phyloP scores from a whole-genome alignment of 495 filamentous ascomycete genomes.

The Barbatosphaeria neglecta region DNA sequence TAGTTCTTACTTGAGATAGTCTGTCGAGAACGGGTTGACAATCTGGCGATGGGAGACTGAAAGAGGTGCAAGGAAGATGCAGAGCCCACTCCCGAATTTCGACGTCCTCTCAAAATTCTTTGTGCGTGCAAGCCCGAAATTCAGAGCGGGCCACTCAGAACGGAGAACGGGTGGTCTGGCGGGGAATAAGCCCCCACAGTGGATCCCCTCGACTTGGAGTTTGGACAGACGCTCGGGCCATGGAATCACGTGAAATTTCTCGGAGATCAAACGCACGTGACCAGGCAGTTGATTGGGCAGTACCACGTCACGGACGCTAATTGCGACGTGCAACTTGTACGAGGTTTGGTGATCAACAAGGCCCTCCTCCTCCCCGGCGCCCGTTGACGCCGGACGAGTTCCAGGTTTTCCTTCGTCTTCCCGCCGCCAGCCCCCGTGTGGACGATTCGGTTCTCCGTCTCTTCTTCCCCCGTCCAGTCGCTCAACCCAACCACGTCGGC shows the following conservation, averaged over 20 bases:
- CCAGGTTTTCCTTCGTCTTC: not conserved
- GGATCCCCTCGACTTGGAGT: too few relatives aligned
- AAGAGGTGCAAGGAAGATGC: not conserved
- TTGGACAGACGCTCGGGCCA: not conserved
- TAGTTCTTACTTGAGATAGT: not conserved
- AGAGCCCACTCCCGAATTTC: not conserved
- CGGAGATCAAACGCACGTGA: not conserved
- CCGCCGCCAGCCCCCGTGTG: not conserved
- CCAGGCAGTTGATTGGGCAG: not conserved
- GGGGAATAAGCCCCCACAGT: too few relatives aligned
- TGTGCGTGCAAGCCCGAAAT: not conserved
- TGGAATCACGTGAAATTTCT: not conserved
- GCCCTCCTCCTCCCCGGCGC: not conserved
- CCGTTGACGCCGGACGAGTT: not conserved
- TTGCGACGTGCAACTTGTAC: not conserved
- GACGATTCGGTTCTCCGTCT: too few relatives aligned
- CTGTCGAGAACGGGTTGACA: not conserved
- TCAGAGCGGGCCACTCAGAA: not conserved
- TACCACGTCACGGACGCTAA: not conserved
- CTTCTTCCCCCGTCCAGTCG: not conserved
- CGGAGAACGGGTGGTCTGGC: not conserved
- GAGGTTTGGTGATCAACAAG: not conserved
- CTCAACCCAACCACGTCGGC: not conserved
- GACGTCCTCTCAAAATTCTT: not conserved
- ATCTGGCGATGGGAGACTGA: not conserved